A percentile compares a stretch with the other conserved stretches of the same genome.
Evolutionary conservation across 148 eudicot genomes (phyloP).

Genomic region (Chenopodium formosanum): DNA sequence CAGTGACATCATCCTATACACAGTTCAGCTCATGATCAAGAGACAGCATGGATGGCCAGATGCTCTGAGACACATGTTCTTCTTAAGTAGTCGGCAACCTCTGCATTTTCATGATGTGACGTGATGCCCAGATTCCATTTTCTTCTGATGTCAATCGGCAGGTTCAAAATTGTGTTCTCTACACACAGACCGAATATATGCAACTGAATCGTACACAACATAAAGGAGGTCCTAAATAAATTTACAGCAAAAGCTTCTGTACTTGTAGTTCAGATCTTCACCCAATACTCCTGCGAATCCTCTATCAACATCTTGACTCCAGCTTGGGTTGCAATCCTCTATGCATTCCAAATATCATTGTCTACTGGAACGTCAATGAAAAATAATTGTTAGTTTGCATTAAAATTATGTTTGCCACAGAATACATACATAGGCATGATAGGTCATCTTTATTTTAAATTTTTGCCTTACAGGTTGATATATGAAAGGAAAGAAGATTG

Average conservation of each 20-base stretch:
- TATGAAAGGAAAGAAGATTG: not conserved
- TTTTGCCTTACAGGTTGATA: not conserved
- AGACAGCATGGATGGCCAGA: slow-evolving; percentile 8
- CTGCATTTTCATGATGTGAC: not conserved
- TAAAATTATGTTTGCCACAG: not conserved
- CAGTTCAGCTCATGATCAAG: slow-evolving; percentile 18
- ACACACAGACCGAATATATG: slow-evolving; percentile 20
- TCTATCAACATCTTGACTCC: slow-evolving; percentile 29
- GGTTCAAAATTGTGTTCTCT: slow-evolving; percentile 38
- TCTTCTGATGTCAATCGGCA: slow-evolving; percentile 11
- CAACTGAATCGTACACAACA: slow-evolving; percentile 21
- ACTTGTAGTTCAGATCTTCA: slow-evolving; percentile 23
- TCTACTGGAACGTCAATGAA: slow-evolving; percentile 18
- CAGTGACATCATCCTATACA: slow-evolving; percentile 22
- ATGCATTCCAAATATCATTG: slow-evolving; percentile 24
- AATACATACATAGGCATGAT: not conserved
- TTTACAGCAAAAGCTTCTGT: slow-evolving; percentile 31
- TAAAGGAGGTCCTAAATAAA: slow-evolving; percentile 19
- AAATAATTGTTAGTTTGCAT: slow-evolving; percentile 17
- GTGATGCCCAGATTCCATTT: not conserved
- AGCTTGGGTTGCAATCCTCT: slow-evolving; percentile 32
- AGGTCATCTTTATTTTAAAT: too few relatives aligned
- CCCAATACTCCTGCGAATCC: not conserved
- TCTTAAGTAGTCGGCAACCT: slow-evolving; percentile 15
- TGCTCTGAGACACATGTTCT: slow-evolving; percentile 6